These are phyloP conservation scores for Ploettnerulaceae sp. DNA, from an alignment of 2,329 filamentous ascomycete genomes.

Conservation along the genomic window DNA sequence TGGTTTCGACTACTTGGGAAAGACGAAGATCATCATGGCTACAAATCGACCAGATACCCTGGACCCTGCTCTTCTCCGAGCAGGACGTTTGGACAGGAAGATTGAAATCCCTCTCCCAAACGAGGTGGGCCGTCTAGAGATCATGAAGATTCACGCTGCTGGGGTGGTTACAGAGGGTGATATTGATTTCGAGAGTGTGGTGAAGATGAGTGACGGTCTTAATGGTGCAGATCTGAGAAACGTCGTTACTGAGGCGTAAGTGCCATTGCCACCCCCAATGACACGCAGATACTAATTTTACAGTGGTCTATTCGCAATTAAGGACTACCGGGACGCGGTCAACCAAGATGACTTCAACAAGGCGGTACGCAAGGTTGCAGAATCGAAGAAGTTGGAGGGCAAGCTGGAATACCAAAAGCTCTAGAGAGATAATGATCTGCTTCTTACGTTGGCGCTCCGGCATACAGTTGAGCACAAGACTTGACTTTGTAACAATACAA, in stretches of 20 bases:
- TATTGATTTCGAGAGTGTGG: constrained; percentile 97
- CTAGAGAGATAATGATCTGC: constrained; percentile 41
- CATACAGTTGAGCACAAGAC: constrained; percentile 24
- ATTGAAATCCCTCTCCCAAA: constrained; percentile 97
- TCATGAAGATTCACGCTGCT: constrained; percentile 93
- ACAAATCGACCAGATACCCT: constrained; percentile 96
- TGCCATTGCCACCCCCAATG: constrained; percentile 27
- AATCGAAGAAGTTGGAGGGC: constrained; percentile 97
- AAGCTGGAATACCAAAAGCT: constrained; percentile 97
- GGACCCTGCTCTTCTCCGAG: constrained; percentile 86
- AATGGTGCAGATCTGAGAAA: constrained; percentile 97
- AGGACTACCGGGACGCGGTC: constrained; percentile 92
- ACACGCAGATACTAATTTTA: constrained; percentile 27
- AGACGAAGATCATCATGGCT: constrained; percentile 99
- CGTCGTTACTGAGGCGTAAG: constrained; percentile 96
- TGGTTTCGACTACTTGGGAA: constrained; percentile 97
- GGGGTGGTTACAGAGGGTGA: constrained; percentile 88
- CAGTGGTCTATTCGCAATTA: constrained; percentile 94
- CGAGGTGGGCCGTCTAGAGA: constrained; percentile 91
- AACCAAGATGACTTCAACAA: constrained; percentile 99
- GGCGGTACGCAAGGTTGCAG: constrained; percentile 93
- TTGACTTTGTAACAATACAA: constrained; percentile 31
- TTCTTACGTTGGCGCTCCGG: constrained; percentile 27
- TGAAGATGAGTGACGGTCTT: constrained; percentile 98
- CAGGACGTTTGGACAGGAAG: constrained; percentile 91